Evolutionary conservation across 2,329 filamentous ascomycete species (phyloP).

Genomic region (Claviceps cyperi): DNA sequence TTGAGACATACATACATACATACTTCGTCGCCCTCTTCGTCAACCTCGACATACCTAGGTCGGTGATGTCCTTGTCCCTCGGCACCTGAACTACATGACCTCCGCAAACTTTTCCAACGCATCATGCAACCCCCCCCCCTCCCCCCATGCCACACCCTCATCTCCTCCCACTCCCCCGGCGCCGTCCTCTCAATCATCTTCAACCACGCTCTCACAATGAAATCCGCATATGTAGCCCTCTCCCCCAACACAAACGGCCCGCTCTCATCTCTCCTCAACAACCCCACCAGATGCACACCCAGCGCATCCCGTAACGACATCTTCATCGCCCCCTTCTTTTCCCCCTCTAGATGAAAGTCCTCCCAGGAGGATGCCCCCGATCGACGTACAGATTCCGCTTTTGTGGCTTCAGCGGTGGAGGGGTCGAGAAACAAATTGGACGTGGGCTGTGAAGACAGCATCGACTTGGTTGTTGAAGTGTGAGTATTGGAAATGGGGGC

Average conservation of each 20-base stretch:
- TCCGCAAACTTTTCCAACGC: slow-evolving; percentile 24
- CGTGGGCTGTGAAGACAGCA: slow-evolving; percentile 33
- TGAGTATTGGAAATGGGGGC: slow-evolving; percentile 9
- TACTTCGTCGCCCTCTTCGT: too few relatives aligned
- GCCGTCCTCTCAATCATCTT: slow-evolving; percentile 28
- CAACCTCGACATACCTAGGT: too few relatives aligned
- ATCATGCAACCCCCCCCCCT: slow-evolving; percentile 32
- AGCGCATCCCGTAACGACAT: slow-evolving; percentile 26
- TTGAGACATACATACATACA: too few relatives aligned
- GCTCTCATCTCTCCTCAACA: slow-evolving; percentile 22
- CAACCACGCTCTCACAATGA: slow-evolving; percentile 44
- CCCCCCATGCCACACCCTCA: slow-evolving; percentile 34
- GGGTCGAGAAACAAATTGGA: slow-evolving; percentile 35
- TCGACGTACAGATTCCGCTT: slow-evolving; percentile 34
- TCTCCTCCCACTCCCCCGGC: slow-evolving; percentile 32
- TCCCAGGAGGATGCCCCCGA: slow-evolving; percentile 30
- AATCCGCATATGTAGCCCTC: slow-evolving; percentile 35
- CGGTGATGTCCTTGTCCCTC: too few relatives aligned
- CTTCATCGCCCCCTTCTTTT: slow-evolving; percentile 24
- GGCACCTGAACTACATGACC: background rate
- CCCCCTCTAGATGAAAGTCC: slow-evolving; percentile 22
- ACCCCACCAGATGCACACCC: slow-evolving; percentile 22
- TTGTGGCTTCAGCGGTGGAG: slow-evolving; percentile 25
- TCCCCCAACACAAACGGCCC: slow-evolving; percentile 36
- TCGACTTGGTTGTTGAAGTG: slow-evolving; percentile 42